Percentiles rank a stretch among this genome's conserved stretches.
These are phyloP conservation scores for Tilletia caries DNA, from an alignment of 1,284 basidiomycete species.

Conservation along the genomic window DNA sequence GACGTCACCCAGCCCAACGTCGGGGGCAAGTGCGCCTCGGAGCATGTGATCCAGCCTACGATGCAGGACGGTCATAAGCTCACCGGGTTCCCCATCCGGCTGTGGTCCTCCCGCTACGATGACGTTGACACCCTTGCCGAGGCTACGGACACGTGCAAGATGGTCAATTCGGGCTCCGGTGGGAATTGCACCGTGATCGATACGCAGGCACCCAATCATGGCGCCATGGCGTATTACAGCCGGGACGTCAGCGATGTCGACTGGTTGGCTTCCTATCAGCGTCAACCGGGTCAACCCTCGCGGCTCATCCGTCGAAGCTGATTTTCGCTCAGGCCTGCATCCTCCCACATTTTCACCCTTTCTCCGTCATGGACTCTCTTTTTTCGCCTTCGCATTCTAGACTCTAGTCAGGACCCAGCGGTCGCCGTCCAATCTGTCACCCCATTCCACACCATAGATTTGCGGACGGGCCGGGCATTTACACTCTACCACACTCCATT, in stretches of 20 bases:
- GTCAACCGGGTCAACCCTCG: background rate
- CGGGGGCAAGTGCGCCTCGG: background rate
- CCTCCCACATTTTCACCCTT: too few relatives aligned
- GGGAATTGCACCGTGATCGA: constrained; percentile 12
- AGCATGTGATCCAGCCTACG: constrained; percentile 9
- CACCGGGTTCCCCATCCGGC: constrained; percentile 12
- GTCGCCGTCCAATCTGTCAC: too few relatives aligned
- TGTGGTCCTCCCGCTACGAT: constrained; percentile 10
- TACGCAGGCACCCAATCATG: background rate
- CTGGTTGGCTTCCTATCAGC: constrained; percentile 2
- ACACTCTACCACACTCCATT: too few relatives aligned
- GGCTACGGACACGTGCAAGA: constrained; percentile 6
- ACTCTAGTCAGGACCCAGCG: too few relatives aligned
- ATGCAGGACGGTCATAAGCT: constrained; percentile 3
- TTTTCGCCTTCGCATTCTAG: too few relatives aligned
- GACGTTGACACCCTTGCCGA: constrained; percentile 12
- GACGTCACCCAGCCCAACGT: constrained; percentile 11
- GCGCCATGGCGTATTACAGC: constrained; percentile 4
- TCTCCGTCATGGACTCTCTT: too few relatives aligned
- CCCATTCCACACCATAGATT: too few relatives aligned
- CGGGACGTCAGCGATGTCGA: background rate
- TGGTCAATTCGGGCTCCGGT: constrained; percentile 5
- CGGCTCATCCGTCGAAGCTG: too few relatives aligned
- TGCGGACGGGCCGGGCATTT: too few relatives aligned
- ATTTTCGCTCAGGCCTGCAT: too few relatives aligned